phyloP scores from a whole-genome alignment of 805 yeast genomes.

The Alloascoidea africana region DNA sequence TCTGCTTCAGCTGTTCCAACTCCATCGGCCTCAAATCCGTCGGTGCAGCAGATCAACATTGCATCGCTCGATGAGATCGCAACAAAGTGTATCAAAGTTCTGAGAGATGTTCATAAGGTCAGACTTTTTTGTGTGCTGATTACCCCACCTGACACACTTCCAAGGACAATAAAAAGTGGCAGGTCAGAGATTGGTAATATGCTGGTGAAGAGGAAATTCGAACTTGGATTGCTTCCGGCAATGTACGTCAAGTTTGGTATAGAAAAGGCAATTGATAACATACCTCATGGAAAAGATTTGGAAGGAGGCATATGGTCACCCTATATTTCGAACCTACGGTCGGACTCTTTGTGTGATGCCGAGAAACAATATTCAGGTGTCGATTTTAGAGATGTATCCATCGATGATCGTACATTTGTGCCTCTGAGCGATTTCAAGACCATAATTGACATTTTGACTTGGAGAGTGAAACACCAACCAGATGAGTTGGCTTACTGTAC shows the following conservation, averaged over 20 bases:
- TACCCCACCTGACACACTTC: conserved; percentile 67
- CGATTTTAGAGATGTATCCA: conserved; percentile 58
- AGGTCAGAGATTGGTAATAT: conserved; percentile 87
- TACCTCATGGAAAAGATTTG: conserved; percentile 64
- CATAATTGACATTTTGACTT: conserved; percentile 60
- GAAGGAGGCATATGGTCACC: conserved; percentile 78
- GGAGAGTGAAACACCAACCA: conserved; percentile 58
- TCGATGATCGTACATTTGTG: conserved; percentile 67
- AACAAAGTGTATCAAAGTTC: conserved; percentile 25
- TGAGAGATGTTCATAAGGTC: conserved; percentile 50
- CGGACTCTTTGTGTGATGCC: conserved; percentile 39
- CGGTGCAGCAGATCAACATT: conserved; percentile 17
- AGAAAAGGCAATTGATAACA: conserved; percentile 40
- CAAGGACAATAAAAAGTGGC: conserved; percentile 73
- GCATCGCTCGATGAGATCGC: conserved; percentile 34
- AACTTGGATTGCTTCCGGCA: conserved; percentile 67
- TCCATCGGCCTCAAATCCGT: conserved; percentile 10
- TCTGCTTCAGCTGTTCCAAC: conserved; percentile 33
- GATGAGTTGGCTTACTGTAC: conserved; percentile 63
- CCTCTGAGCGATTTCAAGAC: conserved; percentile 58
- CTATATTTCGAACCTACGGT: conserved; percentile 53
- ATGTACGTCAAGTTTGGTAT: conserved; percentile 71
- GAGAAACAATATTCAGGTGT: conserved; percentile 73
- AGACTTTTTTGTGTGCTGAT: conserved; percentile 71
- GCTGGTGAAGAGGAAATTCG: conserved; percentile 62